Percentiles rank a stretch among this genome's conserved stretches.
Conservation (phyloP, 148 eudicot genomes). For the Cornus kousa region DNA sequence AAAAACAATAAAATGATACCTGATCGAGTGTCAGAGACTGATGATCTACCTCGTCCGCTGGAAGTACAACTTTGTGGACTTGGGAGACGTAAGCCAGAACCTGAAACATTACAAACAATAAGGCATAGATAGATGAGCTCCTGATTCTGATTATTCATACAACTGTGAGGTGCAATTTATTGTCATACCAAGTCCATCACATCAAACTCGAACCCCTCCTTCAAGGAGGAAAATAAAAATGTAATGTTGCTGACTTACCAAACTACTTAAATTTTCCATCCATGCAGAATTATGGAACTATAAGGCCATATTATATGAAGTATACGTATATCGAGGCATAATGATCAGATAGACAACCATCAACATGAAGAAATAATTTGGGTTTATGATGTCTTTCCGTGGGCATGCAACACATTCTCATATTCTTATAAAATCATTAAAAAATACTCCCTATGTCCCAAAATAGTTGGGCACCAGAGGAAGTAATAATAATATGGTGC, state of each 20-base stretch:
- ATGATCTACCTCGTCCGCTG: conserved; percentile 68
- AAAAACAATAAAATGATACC: conserved; percentile 32
- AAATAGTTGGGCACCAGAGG: no score
- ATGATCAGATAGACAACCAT: not conserved
- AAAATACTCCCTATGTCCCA: no score
- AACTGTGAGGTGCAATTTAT: not conserved
- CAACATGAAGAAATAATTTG: not conserved
- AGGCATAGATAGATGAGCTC: not conserved
- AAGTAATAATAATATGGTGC: no score
- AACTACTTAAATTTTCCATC: not conserved
- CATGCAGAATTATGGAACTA: not conserved
- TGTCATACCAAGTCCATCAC: not conserved
- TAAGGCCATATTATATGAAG: not conserved
- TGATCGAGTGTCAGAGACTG: conserved; percentile 80
- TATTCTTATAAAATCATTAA: not conserved
- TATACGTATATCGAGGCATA: not conserved
- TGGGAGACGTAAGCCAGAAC: conserved; percentile 95
- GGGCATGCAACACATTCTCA: not conserved
- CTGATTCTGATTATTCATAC: not conserved
- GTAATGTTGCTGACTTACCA: no score
- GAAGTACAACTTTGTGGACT: conserved; percentile 87
- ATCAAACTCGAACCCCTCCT: not conserved
- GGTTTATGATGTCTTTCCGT: not conserved
- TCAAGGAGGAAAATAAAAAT: no score
- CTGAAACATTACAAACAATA: conserved; percentile 34